A percentile compares a stretch with the other conserved stretches of the same genome.
Conservation (phyloP, 805 yeast genomes). For the Saccharomycopsis oosterbeekiorum region DNA sequence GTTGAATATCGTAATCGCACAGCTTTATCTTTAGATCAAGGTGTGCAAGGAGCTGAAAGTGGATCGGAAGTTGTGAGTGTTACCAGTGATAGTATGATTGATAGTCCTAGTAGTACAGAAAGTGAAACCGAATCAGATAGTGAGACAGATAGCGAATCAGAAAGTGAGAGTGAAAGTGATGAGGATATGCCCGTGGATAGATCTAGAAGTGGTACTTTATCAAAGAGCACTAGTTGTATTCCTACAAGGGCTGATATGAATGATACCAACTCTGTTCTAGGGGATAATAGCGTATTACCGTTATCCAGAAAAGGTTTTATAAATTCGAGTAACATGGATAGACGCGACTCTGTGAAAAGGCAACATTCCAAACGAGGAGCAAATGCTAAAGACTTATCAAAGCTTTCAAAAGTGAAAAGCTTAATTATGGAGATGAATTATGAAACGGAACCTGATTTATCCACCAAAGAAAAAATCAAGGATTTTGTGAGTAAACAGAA, state of each 20-base stretch:
- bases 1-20: background rate
- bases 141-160: background rate
- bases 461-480: slow-evolving; percentile 13
- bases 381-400: slow-evolving; percentile 2
- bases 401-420: slow-evolving; percentile 20
- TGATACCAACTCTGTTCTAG: background rate
- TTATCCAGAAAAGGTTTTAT: background rate
- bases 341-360: background rate
- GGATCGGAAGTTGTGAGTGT: background rate
- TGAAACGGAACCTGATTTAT: slow-evolving; percentile 15
- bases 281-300: background rate
- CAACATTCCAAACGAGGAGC: background rate
- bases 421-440: slow-evolving; percentile 26
- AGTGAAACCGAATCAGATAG: background rate
- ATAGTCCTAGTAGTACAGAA: background rate
- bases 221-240: background rate
- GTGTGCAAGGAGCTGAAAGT: background rate
- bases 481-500: slow-evolving; percentile 16
- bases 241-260: background rate
- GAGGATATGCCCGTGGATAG: slow-evolving; percentile 13
- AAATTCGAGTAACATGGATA: background rate
- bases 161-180: background rate
- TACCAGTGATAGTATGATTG: background rate
- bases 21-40: background rate
- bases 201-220: slow-evolving; percentile 19